phyloP scores from a whole-genome alignment of 2,329 filamentous ascomycete species.

The Alternaria viburni region DNA sequence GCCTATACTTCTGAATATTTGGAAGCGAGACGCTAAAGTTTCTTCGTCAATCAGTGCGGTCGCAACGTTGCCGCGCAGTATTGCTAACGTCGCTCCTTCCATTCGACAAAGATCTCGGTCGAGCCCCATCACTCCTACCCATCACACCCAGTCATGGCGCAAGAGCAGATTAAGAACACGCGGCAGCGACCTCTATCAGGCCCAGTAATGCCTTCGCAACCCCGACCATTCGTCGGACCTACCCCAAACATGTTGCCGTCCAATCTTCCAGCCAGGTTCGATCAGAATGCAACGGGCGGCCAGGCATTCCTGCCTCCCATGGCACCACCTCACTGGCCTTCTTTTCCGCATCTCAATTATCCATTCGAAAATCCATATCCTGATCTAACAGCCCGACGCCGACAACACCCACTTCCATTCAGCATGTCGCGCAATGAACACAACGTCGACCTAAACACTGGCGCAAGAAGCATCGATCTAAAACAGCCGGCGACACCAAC shows the following conservation, averaged over 20 bases:
- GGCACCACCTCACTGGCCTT: not conserved
- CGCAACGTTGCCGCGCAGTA: not conserved
- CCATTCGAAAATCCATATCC: not conserved
- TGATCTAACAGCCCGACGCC: not conserved
- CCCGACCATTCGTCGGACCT: not conserved
- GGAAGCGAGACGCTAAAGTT: not conserved
- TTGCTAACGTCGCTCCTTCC: not conserved
- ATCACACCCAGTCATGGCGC: not conserved
- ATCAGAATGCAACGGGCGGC: not conserved
- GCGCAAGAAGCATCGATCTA: not conserved
- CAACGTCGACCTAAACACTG: not conserved
- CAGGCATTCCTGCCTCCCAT: not conserved
- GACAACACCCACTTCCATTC: not conserved
- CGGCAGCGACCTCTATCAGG: not conserved
- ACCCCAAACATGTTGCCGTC: slow-evolving; percentile 8
- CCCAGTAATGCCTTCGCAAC: not conserved
- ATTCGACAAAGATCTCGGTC: not conserved
- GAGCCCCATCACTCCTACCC: not conserved
- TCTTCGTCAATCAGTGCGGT: accelerated
- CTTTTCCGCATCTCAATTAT: not conserved
- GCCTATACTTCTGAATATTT: not conserved
- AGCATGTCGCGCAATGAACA: not conserved
- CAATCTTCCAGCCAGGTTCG: not conserved
- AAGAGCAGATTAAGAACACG: not conserved
- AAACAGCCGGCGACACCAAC: not conserved